These are phyloP conservation scores for Thalassia testudinum DNA, from an alignment of 116 monocot genomes.

Conservation along the genomic window DNA sequence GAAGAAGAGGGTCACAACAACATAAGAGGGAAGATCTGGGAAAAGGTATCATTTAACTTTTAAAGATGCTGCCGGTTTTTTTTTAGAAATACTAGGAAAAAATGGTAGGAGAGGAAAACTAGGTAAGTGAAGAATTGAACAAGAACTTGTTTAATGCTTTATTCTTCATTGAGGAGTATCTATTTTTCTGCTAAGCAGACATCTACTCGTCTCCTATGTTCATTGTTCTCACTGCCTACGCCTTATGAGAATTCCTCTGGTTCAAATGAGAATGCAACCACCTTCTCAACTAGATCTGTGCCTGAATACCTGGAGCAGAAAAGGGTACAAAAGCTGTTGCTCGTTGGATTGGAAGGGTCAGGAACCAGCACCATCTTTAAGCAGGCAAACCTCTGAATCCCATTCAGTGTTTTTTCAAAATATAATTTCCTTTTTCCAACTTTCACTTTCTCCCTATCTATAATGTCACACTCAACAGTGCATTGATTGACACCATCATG, in stretches of 20 bases:
- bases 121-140: too few species aligned
- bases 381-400: constrained; percentile 23
- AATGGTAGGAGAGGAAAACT: too few species aligned
- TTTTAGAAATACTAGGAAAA: background rate
- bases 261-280: constrained; percentile 27
- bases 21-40: constrained; percentile 41
- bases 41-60: constrained; percentile 24
- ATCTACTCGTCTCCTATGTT: constrained; percentile 41
- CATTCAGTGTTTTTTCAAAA: constrained; percentile 12
- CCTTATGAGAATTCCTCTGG: constrained; percentile 29
- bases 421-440: too few species aligned
- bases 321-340: constrained; percentile 70
- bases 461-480: too few species aligned
- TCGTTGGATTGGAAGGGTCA: constrained; percentile 70
- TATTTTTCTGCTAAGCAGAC: constrained; percentile 18
- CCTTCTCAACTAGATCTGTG: constrained; percentile 39
- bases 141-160: too few species aligned
- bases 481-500: too few species aligned
- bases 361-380: constrained; percentile 98
- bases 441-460: too few species aligned
- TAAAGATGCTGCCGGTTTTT: background rate
- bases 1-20: constrained; percentile 45
- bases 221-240: constrained; percentile 61
- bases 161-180: too few species aligned
- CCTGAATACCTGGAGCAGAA: constrained; percentile 75